Conservation (phyloP, 169 alveolate species). For the Toxoplasma gondii region DNA sequence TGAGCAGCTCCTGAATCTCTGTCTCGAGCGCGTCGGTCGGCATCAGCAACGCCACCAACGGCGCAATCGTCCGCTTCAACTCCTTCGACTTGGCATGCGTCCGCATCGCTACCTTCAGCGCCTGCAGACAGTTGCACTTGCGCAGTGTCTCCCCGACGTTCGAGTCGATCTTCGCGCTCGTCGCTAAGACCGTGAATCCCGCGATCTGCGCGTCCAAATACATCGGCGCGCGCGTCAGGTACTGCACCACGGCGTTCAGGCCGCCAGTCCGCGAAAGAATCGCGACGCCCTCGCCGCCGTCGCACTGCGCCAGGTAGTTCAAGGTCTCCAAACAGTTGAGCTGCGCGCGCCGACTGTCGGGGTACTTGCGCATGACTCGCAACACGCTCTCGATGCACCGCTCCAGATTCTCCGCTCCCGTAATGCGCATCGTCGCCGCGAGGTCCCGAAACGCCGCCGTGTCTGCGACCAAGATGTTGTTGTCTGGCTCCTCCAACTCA, state of each 20-base stretch:
- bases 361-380: conserved; percentile 84
- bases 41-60: conserved; percentile 87
- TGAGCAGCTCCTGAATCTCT: conserved; percentile 83
- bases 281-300: conserved; percentile 77
- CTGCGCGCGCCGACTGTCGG: conserved; percentile 86
- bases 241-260: conserved; percentile 79
- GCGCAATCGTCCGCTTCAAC: conserved; percentile 85
- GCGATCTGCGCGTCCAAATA: conserved; percentile 84
- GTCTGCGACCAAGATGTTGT: conserved; percentile 83
- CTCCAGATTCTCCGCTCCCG: conserved; percentile 72
- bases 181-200: conserved; percentile 81
- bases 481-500: conserved; percentile 87
- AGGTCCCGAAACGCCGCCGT: conserved; percentile 78
- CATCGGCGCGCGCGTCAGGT: conserved; percentile 86
- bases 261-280: conserved; percentile 80
- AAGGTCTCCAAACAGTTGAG: conserved; percentile 83
- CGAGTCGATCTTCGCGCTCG: conserved; percentile 79
- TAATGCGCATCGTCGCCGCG: conserved; percentile 77
- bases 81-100: conserved; percentile 86
- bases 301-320: conserved; percentile 76
- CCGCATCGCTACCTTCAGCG: conserved; percentile 82
- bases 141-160: conserved; percentile 74
- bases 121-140: conserved; percentile 66
- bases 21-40: conserved; percentile 89
- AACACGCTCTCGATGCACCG: conserved; percentile 79